Evolutionary conservation across 1,139 yeast genomes (phyloP), one percentile per base, ranked within the genome.

Genomic region (Eremothecium cymbalariae): DNA sequence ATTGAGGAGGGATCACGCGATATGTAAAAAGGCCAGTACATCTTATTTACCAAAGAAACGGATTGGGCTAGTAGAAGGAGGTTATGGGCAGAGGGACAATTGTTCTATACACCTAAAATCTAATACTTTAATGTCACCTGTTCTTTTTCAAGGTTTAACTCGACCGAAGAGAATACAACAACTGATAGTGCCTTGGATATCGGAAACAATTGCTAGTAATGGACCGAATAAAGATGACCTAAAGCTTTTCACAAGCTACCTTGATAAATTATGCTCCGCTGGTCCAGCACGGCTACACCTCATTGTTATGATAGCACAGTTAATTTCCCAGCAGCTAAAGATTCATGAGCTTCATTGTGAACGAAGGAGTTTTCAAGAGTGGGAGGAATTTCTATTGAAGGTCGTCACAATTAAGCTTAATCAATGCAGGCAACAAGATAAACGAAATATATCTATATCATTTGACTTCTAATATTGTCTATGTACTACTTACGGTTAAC

Each of bases 201-300:
- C 42, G 4, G 55, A 58, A 30, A 65, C 77, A 4, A 43, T 54
- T n/a, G 62, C 58, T 2, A 39, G 38, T 19, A 60, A 59, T 19
- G 81, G 82, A 0, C 86, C 88, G 0, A 78, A 75, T 47, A 48
- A 46, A 3, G 78, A 70, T 22, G 90, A 80, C 47, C 57, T 75
- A 3, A 44, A 46, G 1, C 46, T 65, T 8, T 70, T 74, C 39
- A 50, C 48, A 18, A 41, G 36, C 12, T 62, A 57, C 38, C 36
- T 61, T 30, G 34, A 39, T 8, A 53, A 45, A 28, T 36, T 57
- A 5, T 45, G 47, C 8, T 42, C 44, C 18, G 39, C 50, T 9
- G 33, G 37, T 4, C 31, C 33, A 12, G 44, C 48, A 24, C 39
- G 50, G 24, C 37, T 45, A 8, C 52, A 47, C 34, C 33, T 48